Evolutionary conservation across 1,139 yeast genomes (phyloP), one percentile per base, ranked within the genome.

Genomic region (Hyphopichia fennica): DNA sequence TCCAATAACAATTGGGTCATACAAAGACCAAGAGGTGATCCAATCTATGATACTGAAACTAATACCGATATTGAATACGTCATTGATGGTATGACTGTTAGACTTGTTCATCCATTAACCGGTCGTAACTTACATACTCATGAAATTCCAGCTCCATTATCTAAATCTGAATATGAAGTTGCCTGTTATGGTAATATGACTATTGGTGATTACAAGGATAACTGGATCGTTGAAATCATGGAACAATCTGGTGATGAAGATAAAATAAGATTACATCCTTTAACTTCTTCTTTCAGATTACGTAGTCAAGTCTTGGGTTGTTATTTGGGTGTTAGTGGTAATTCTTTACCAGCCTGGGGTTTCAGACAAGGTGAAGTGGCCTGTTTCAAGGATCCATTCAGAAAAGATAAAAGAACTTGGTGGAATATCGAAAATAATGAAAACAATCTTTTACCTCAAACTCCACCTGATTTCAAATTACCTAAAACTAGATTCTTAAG

Each of bases 301-400:
- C 81, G 73, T 51, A 82, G 82, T 59, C 75, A 74, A 47, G 77
- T 67, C 29, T 60, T 89, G 63, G 84, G 84, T 45, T 95, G 99
- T 71, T 93, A 93, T 65, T 76, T 95, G 57, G 85, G 89, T 48
- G 91, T 90, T 42, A 77, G 95, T 37, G 96, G 96, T 48, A 70
- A 72, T 53, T 65, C 77, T 41, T 78, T 90, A 53, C 99, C 99
- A 36, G 90, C 82, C 43, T 95, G 99, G 99, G 99, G 99, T 49
- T 95, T 89, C 80, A 84, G 95, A 67, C 99, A 95, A 72, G 93
- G 96, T 56, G 99, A 95, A 71, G 95, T 93, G 51, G 85, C 84
- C 5, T 95, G 99, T 69, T 72, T 81, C 61, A 84, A 81, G 54
- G 76, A 76, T 54, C 87, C 96, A 37, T 82, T 86, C 63, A 75